These are phyloP conservation scores for Blumeria hordei DNA, from an alignment of 2,329 filamentous ascomycete genomes.

Conservation along the genomic window DNA sequence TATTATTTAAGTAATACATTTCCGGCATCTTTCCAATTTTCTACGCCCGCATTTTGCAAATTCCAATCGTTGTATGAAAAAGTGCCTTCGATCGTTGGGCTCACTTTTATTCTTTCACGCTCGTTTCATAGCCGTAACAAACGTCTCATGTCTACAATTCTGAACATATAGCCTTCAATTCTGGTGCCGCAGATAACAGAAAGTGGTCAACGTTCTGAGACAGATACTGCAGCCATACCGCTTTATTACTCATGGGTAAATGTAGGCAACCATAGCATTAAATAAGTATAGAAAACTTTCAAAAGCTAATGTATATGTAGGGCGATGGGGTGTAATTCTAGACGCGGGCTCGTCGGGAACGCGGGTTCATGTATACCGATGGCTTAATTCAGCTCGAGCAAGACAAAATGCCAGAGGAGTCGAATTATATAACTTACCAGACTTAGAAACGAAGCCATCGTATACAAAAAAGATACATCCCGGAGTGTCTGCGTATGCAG, in stretches of 20 bases:
- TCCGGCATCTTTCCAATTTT: too few relatives aligned
- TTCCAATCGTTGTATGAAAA: too few relatives aligned
- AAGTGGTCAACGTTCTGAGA: too few relatives aligned
- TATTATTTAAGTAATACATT: too few relatives aligned
- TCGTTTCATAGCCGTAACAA: not conserved
- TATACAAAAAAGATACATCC: constrained; percentile 91
- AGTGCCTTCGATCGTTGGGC: too few relatives aligned
- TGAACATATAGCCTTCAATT: not conserved
- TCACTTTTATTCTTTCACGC: not conserved
- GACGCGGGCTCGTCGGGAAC: constrained; percentile 97
- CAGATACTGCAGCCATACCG: too few relatives aligned
- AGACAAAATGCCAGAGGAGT: constrained; percentile 32
- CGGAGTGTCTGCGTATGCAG: constrained; percentile 74
- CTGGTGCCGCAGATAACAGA: too few relatives aligned
- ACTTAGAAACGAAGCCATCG: constrained; percentile 58
- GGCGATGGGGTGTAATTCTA: constrained; percentile 74
- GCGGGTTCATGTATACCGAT: constrained; percentile 80
- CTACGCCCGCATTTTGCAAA: too few relatives aligned
- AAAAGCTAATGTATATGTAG: constrained; percentile 4
- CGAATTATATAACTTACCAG: constrained; percentile 46
- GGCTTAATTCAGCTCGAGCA: constrained; percentile 54
- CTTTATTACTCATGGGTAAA: constrained; percentile 12
- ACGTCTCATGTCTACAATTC: not conserved
- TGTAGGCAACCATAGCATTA: constrained; percentile 8
- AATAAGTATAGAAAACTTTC: not conserved